A percentile compares a stretch with the other conserved stretches of the same genome.
Conservation (phyloP, 2,329 filamentous ascomycete species). For the Ophiostoma tasmaniense region DNA sequence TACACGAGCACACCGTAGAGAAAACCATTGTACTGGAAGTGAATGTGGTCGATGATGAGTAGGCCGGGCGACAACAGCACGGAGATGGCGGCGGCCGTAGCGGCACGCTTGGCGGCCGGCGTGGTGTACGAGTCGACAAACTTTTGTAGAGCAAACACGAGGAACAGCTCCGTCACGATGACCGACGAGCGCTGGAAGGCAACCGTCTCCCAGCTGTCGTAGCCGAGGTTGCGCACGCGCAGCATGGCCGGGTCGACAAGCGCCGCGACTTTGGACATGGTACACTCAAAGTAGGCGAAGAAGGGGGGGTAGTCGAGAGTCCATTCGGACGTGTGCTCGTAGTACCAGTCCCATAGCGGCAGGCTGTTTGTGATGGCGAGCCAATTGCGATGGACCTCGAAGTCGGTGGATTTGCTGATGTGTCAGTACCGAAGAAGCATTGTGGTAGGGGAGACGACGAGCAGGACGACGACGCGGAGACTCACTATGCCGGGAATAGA, state of each 20-base stretch:
- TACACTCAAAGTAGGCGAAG: conserved; percentile 95
- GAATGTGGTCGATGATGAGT: conserved; percentile 94
- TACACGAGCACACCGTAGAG: conserved; percentile 85
- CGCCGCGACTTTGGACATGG: conserved; percentile 70
- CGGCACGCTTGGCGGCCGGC: conserved; percentile 56
- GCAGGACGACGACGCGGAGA: conserved; percentile 22
- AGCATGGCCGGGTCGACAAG: conserved; percentile 77
- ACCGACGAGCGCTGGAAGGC: conserved; percentile 91
- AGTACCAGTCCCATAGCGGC: conserved; percentile 85
- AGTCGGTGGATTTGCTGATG: conserved; percentile 90
- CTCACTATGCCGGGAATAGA: conserved; percentile 89
- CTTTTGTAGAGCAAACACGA: conserved; percentile 74
- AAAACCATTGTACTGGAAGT: conserved; percentile 95
- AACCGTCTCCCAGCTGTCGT: conserved; percentile 87
- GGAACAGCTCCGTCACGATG: conserved; percentile 71
- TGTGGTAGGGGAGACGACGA: not conserved
- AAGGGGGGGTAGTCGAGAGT: conserved; percentile 98
- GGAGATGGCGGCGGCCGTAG: conserved; percentile 80
- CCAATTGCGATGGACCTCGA: conserved; percentile 98
- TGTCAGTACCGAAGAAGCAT: conserved; percentile 1
- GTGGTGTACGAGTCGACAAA: conserved; percentile 62
- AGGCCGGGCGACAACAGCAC: conserved; percentile 86
- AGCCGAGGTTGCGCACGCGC: conserved; percentile 66
- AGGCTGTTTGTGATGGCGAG: conserved; percentile 89
- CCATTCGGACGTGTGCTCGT: conserved; percentile 97